These are phyloP conservation scores for Suhomyces prunicola DNA, from an alignment of 805 yeast genomes.

Conservation along the genomic window DNA sequence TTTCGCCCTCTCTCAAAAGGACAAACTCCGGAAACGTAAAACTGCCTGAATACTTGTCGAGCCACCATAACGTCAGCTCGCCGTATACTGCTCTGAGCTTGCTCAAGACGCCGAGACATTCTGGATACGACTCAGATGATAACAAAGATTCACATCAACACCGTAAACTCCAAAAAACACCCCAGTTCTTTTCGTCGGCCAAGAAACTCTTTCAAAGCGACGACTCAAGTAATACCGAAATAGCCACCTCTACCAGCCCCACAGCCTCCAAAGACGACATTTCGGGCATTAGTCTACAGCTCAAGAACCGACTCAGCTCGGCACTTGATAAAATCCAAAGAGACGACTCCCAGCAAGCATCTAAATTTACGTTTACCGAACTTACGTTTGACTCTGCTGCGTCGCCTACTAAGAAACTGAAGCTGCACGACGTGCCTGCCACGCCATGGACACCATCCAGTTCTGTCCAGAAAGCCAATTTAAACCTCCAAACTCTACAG, in stretches of 20 bases:
- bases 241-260: slow-evolving; percentile 7
- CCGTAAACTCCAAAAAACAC: slow-evolving; percentile 33
- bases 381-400: slow-evolving; percentile 16
- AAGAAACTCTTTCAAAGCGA: slow-evolving; percentile 35
- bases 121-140: slow-evolving; percentile 31
- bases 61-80: slow-evolving; percentile 23
- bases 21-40: slow-evolving; percentile 26
- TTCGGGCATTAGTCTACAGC: slow-evolving; percentile 36
- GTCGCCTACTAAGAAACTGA: slow-evolving; percentile 15
- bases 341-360: slow-evolving; percentile 12
- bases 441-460: slow-evolving; percentile 20
- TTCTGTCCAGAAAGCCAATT: slow-evolving; percentile 27
- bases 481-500: slow-evolving; percentile 37
- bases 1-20: slow-evolving; percentile 39
- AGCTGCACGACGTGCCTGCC: not conserved
- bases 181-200: slow-evolving; percentile 40
- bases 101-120: slow-evolving; percentile 33
- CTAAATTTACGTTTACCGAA: slow-evolving; percentile 31
- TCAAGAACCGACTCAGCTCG: slow-evolving; percentile 35
- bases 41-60: slow-evolving; percentile 34
- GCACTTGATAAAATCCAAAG: slow-evolving; percentile 41
- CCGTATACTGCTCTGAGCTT: slow-evolving; percentile 24
- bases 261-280: slow-evolving; percentile 28
- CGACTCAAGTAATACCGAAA: slow-evolving; percentile 3
- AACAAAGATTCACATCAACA: slow-evolving; percentile 8